Evolutionary conservation across 2,329 filamentous ascomycete species (phyloP).

Genomic region (Diaporthe capsici): DNA sequence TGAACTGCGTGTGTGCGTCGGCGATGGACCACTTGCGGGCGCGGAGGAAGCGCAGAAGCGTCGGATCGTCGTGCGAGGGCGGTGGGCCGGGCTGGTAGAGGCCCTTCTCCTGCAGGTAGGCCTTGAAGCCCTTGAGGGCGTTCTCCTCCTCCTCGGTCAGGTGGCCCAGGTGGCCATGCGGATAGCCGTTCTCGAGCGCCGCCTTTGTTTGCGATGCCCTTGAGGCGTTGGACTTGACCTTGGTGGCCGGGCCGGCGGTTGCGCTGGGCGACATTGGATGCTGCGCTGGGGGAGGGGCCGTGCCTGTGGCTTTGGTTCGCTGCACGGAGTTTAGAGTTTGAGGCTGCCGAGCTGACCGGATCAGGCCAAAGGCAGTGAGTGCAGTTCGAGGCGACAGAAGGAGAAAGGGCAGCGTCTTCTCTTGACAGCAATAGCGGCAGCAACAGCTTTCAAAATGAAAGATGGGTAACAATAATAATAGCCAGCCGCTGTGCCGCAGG

Average conservation of each 20-base stretch:
- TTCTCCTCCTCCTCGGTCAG: constrained; percentile 77
- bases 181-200: constrained; percentile 66
- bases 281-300: background rate
- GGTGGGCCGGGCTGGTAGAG: constrained; percentile 71
- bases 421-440: background rate
- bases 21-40: constrained; percentile 84
- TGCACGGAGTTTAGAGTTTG: constrained; percentile 28
- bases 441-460: background rate
- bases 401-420: background rate
- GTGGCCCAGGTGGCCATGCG: constrained; percentile 84
- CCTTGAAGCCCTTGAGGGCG: constrained; percentile 81
- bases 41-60: constrained; percentile 85
- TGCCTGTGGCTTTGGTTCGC: background rate
- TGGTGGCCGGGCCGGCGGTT: constrained; percentile 30
- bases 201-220: constrained; percentile 41
- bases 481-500: background rate
- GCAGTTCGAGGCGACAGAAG: background rate
- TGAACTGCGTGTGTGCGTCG: constrained; percentile 87
- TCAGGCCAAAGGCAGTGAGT: background rate
- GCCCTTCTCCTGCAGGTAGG: constrained; percentile 73
- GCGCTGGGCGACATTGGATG: constrained; percentile 25
- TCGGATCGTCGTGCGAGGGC: constrained; percentile 80
- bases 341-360: constrained; percentile 29
- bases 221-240: constrained; percentile 36
- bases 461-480: background rate